Evolutionary conservation across 2,329 filamentous ascomycete genomes (phyloP).

Genomic region (Fusarium lateritium): DNA sequence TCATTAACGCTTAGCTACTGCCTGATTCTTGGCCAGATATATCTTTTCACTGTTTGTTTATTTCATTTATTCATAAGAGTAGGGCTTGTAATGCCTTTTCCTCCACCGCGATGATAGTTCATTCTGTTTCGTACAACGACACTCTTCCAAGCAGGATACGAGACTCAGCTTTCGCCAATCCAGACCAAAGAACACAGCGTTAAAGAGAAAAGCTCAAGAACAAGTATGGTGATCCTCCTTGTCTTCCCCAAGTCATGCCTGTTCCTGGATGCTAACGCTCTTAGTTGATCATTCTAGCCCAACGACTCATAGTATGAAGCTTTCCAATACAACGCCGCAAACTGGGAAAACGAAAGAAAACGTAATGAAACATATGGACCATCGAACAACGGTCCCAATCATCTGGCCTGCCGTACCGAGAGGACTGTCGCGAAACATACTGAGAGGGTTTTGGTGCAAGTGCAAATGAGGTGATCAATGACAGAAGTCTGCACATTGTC

Average conservation of each 20-base stretch:
- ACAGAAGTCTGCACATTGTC: background rate
- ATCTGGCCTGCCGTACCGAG: background rate
- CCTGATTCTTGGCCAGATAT: slow-evolving; percentile 2
- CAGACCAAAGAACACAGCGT: background rate
- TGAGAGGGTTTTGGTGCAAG: background rate
- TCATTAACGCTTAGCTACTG: slow-evolving; percentile 15
- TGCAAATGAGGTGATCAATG: background rate
- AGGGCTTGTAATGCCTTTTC: background rate
- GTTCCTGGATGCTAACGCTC: background rate
- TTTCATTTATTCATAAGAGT: background rate
- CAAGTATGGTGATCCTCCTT: background rate
- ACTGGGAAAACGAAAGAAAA: background rate
- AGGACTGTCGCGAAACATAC: background rate
- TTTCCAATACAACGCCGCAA: background rate
- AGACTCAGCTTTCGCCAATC: background rate
- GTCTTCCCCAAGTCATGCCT: background rate
- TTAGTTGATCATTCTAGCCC: background rate
- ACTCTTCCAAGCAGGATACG: background rate
- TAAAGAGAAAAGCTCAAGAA: background rate
- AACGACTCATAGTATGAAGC: background rate
- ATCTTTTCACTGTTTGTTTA: background rate
- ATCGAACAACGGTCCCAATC: background rate
- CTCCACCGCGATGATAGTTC: background rate
- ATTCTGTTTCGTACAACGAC: background rate
- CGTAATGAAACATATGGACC: background rate